Percentiles rank a stretch among this genome's conserved stretches.
Evolutionary conservation across 2,329 filamentous ascomycete species (phyloP).

Genomic region (Paraconiothyrium sp.): DNA sequence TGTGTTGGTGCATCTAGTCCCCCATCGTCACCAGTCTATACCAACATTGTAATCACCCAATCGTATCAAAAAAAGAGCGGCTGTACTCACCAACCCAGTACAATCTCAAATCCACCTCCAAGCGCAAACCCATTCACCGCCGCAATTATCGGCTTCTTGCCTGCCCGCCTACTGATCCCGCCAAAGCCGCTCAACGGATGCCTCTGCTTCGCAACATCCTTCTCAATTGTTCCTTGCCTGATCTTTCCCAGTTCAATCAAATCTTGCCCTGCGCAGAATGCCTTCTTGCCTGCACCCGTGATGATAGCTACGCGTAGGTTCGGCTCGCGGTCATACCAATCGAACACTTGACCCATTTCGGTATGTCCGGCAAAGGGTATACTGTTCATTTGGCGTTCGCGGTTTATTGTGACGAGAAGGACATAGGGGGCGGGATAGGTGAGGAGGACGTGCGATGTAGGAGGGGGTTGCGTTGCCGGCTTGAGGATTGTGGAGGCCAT

Average conservation of each 20-base stretch:
- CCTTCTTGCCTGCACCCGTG: slow-evolving; percentile 62
- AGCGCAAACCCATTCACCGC: slow-evolving; percentile 67
- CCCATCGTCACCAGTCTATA: not conserved
- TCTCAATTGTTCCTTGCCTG: slow-evolving; percentile 33
- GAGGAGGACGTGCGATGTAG: slow-evolving; percentile 50
- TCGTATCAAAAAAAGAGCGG: not conserved
- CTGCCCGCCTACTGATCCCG: slow-evolving; percentile 64
- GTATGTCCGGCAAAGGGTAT: slow-evolving; percentile 54
- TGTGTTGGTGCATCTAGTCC: not conserved
- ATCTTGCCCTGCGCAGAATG: slow-evolving; percentile 66
- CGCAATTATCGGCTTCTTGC: slow-evolving; percentile 69
- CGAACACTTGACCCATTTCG: slow-evolving; percentile 60
- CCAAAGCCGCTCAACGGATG: slow-evolving; percentile 62
- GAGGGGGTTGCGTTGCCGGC: slow-evolving; percentile 41
- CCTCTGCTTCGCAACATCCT: slow-evolving; percentile 36
- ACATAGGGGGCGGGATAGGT: slow-evolving; percentile 59
- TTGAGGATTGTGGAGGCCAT: slow-evolving; percentile 36
- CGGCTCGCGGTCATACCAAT: slow-evolving; percentile 64
- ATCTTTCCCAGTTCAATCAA: slow-evolving; percentile 57
- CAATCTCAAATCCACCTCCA: slow-evolving; percentile 67
- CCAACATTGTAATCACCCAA: not conserved
- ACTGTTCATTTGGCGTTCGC: slow-evolving; percentile 60
- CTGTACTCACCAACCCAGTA: slow-evolving; percentile 61
- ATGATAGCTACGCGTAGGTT: slow-evolving; percentile 57
- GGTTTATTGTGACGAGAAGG: slow-evolving; percentile 64